A percentile compares a stretch with the other conserved stretches of the same genome.
Evolutionary conservation across 176 grass and related monocot genomes (phyloP).

Genomic region (Stipa capillata): DNA sequence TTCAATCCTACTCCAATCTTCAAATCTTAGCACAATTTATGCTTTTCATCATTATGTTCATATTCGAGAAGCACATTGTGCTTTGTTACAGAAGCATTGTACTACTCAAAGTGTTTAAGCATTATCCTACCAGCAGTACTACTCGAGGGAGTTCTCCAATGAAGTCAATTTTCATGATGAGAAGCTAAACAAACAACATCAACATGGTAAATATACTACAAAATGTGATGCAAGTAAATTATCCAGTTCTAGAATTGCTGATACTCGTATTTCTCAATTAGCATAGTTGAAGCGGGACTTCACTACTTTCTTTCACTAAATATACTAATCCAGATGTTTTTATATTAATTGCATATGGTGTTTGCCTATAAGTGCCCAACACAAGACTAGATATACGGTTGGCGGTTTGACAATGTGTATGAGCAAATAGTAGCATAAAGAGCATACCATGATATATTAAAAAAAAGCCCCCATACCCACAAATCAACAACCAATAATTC

Average conservation of each 20-base stretch:
- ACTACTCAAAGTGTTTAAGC: background rate
- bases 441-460: background rate
- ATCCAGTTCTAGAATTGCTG: background rate
- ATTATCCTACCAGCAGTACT: background rate
- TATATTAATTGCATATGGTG: background rate
- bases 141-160: background rate
- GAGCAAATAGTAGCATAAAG: background rate
- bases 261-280: background rate
- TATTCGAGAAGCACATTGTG: background rate
- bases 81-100: background rate
- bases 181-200: background rate
- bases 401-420: background rate
- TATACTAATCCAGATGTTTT: background rate
- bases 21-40: background rate
- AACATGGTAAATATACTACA: background rate
- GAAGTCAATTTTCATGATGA: background rate
- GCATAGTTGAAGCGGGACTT: background rate
- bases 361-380: background rate
- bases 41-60: background rate
- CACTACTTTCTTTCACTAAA: background rate
- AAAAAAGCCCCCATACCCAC: background rate
- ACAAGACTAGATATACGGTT: background rate
- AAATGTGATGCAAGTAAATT: background rate
- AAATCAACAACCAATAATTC: background rate
- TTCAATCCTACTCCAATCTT: background rate